Evolutionary conservation across 2,329 filamentous ascomycete species (phyloP).

Genomic region (Pseudogymnoascus sp.): DNA sequence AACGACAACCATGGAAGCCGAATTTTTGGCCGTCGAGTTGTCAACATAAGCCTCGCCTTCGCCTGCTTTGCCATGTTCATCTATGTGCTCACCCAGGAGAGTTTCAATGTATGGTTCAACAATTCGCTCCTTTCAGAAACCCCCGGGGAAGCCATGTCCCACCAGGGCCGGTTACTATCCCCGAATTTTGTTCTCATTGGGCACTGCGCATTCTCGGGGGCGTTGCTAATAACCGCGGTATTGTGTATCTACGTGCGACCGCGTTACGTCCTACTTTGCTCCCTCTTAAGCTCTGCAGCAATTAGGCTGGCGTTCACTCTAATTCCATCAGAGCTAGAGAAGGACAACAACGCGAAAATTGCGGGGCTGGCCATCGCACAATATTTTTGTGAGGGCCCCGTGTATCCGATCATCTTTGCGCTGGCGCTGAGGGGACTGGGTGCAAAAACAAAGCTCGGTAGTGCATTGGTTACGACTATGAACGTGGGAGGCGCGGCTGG

Average conservation of each 20-base stretch:
- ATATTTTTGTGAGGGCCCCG: slow-evolving; percentile 69
- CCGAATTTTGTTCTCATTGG: slow-evolving; percentile 37
- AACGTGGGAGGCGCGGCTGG: slow-evolving; percentile 21
- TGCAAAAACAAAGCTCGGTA: slow-evolving; percentile 66
- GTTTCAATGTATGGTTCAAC: slow-evolving; percentile 52
- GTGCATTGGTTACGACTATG: slow-evolving; percentile 33
- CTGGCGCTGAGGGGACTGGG: slow-evolving; percentile 71
- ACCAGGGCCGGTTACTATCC: slow-evolving; percentile 20
- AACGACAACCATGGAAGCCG: slow-evolving; percentile 64
- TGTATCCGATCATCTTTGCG: slow-evolving; percentile 73
- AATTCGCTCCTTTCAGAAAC: slow-evolving; percentile 37
- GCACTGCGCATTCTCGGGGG: slow-evolving; percentile 39
- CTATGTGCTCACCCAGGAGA: slow-evolving; percentile 68
- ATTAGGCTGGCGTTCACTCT: slow-evolving; percentile 32
- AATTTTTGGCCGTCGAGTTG: slow-evolving; percentile 47
- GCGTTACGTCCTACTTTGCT: slow-evolving; percentile 56
- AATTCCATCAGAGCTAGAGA: slow-evolving; percentile 33
- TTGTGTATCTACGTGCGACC: slow-evolving; percentile 58
- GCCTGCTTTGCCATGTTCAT: slow-evolving; percentile 70
- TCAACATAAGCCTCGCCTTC: slow-evolving; percentile 47
- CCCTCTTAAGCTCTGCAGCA: slow-evolving; percentile 48
- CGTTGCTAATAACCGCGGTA: slow-evolving; percentile 61
- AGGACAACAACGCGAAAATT: slow-evolving; percentile 19
- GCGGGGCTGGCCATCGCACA: slow-evolving; percentile 56
- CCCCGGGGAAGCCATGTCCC: slow-evolving; percentile 22